Conservation (phyloP, 352 stramenopile genomes). For the Phytophthora constricta region DNA sequence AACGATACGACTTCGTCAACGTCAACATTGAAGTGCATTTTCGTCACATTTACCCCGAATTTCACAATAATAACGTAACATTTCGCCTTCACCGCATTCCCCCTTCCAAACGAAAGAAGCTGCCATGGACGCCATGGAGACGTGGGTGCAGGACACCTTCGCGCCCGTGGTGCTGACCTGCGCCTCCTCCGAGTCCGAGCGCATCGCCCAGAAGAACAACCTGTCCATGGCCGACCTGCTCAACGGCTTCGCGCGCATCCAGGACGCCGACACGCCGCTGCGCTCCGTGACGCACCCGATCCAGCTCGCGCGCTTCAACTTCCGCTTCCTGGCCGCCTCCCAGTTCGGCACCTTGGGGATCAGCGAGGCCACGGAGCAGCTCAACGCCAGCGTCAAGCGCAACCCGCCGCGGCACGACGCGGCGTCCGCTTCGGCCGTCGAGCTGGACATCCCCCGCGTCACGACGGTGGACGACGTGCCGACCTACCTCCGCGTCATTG, state of each 20-base stretch:
- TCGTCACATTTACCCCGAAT: background rate
- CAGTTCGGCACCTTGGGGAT: constrained; percentile 60
- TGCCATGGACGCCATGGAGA: constrained; percentile 64
- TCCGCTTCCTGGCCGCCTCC: constrained; percentile 69
- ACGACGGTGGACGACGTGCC: constrained; percentile 67
- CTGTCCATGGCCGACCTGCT: constrained; percentile 77
- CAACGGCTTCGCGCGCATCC: constrained; percentile 72
- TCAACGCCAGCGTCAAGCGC: constrained; percentile 70
- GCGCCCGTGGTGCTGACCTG: constrained; percentile 83
- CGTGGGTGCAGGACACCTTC: constrained; percentile 82
- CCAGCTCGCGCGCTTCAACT: constrained; percentile 70
- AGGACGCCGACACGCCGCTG: constrained; percentile 70
- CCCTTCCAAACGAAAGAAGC: background rate
- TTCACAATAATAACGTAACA: background rate
- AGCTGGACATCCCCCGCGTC: constrained; percentile 72
- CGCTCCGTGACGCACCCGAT: constrained; percentile 78
- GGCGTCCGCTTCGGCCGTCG: constrained; percentile 39
- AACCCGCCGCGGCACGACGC: constrained; percentile 48
- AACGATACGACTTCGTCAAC: too few relatives aligned
- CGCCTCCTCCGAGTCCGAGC: constrained; percentile 77
- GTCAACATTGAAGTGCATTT: too few relatives aligned
- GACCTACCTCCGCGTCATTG: constrained; percentile 67
- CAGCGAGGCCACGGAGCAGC: constrained; percentile 57
- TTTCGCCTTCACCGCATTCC: background rate
- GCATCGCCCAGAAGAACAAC: constrained; percentile 84